Percentiles rank a stretch among this genome's conserved stretches.
Evolutionary conservation across 768 basidiomycete genomes (phyloP).

Genomic region (Suillus bovinus): DNA sequence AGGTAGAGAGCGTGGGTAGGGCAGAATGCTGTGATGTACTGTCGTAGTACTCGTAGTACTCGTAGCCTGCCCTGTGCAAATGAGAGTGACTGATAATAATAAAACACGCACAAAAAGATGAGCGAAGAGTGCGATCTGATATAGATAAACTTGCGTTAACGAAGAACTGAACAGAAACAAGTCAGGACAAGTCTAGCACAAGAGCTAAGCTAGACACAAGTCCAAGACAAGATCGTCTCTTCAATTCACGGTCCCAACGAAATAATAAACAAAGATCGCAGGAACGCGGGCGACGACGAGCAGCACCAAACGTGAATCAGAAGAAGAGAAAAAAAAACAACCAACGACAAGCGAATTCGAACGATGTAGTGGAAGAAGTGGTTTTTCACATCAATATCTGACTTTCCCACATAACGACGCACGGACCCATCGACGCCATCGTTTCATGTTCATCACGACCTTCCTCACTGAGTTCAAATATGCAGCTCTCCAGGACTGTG

Average conservation of each 20-base stretch:
- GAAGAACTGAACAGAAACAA: slow-evolving; percentile 6
- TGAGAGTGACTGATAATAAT: slow-evolving; percentile 5
- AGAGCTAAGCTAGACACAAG: slow-evolving; percentile 1
- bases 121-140: slow-evolving; percentile 7
- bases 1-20: slow-evolving; percentile 46
- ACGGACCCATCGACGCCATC: slow-evolving; percentile 6
- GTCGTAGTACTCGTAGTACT: slow-evolving; percentile 7
- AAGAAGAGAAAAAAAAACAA: slow-evolving; percentile 7
- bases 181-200: slow-evolving; percentile 5
- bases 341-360: slow-evolving; percentile 5
- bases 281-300: background rate
- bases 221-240: slow-evolving; percentile 7
- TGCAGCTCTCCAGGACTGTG: background rate
- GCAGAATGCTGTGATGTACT: slow-evolving; percentile 7
- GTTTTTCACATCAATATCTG: slow-evolving; percentile 6
- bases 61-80: slow-evolving; percentile 8
- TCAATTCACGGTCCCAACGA: slow-evolving; percentile 4
- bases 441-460: background rate
- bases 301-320: slow-evolving; percentile 7
- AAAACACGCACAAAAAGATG: slow-evolving; percentile 9
- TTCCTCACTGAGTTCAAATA: background rate
- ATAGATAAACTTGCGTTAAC: slow-evolving; percentile 9
- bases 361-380: background rate
- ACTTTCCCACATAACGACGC: slow-evolving; percentile 8
- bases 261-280: slow-evolving; percentile 10